Percentiles rank a stretch among this genome's conserved stretches.
Conservation (phyloP, 768 basidiomycete species). For the Tricholoma sp. region DNA sequence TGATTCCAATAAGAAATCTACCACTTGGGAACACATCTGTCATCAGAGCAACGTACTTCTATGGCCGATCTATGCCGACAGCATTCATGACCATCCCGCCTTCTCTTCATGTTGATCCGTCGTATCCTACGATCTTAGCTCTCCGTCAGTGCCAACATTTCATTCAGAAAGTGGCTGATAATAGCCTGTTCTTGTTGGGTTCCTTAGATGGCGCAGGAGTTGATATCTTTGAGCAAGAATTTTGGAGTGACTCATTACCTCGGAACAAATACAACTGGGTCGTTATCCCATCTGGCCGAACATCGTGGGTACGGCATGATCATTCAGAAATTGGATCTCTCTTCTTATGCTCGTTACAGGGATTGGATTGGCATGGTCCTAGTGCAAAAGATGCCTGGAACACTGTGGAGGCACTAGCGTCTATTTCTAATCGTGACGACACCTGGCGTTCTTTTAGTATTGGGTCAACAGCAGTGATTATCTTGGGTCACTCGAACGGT, state of each 20-base stretch:
- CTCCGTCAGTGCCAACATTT: conserved; percentile 45
- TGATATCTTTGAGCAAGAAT: conserved; percentile 47
- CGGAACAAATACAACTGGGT: conserved; percentile 64
- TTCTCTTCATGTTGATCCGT: conserved; percentile 19
- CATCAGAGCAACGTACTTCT: conserved; percentile 58
- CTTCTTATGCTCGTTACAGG: conserved; percentile 35
- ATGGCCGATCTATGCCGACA: conserved; percentile 47
- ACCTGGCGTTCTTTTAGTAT: conserved; percentile 40
- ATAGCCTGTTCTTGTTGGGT: not conserved
- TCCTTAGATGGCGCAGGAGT: conserved; percentile 84
- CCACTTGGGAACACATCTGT: conserved; percentile 33
- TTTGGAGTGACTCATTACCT: conserved; percentile 64
- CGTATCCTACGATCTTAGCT: conserved; percentile 52
- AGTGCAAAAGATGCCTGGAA: conserved; percentile 69
- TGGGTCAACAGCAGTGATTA: conserved; percentile 38
- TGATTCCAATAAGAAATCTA: conserved; percentile 43
- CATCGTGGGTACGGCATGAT: conserved; percentile 60
- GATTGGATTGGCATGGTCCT: conserved; percentile 90
- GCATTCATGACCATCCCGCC: conserved; percentile 59
- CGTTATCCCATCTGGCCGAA: conserved; percentile 76
- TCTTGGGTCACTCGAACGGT: conserved; percentile 92
- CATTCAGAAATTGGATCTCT: not conserved
- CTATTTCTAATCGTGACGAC: conserved; percentile 33
- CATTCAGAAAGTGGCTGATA: not conserved
- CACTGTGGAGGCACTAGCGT: conserved; percentile 50